phyloP scores from a whole-genome alignment of 345 rosid species.

The Durio zibethinus region DNA sequence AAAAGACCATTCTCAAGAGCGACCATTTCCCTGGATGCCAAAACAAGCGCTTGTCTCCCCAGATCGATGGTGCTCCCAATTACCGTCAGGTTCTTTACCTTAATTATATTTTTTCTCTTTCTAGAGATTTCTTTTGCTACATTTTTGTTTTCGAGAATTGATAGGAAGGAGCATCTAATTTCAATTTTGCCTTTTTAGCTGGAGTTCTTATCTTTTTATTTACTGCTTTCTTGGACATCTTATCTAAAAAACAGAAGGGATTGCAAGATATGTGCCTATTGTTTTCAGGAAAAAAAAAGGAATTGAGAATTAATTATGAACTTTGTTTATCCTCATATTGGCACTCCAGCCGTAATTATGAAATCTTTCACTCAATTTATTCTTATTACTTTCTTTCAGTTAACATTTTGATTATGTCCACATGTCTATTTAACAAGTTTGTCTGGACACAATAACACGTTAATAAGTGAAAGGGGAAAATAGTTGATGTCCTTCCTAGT shows the following conservation, averaged over 20 bases:
- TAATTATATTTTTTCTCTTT: not conserved
- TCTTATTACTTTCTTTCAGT: not conserved
- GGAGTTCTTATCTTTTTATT: not conserved
- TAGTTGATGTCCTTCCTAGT: not conserved
- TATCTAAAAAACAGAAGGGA: not conserved
- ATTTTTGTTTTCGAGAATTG: not conserved
- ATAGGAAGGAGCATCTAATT: not conserved
- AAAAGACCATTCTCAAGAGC: constrained; percentile 92
- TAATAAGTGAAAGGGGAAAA: not conserved
- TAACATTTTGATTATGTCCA: not conserved
- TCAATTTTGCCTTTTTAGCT: not conserved
- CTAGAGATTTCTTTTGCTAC: not conserved
- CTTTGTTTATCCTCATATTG: not conserved
- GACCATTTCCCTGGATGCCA: constrained; percentile 99
- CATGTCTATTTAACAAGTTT: not conserved
- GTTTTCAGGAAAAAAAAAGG: not conserved
- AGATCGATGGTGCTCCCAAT: constrained; percentile 98
- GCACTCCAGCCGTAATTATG: too few species aligned
- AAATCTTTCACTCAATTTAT: not conserved
- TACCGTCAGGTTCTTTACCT: constrained; percentile 72
- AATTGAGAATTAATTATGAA: not conserved
- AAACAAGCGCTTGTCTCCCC: constrained; percentile 82
- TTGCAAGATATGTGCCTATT: not conserved
- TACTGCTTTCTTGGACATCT: not conserved
- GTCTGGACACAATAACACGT: not conserved